These are phyloP conservation scores for Xylaria cubensis DNA, from an alignment of 495 filamentous ascomycete species.

Conservation along the genomic window DNA sequence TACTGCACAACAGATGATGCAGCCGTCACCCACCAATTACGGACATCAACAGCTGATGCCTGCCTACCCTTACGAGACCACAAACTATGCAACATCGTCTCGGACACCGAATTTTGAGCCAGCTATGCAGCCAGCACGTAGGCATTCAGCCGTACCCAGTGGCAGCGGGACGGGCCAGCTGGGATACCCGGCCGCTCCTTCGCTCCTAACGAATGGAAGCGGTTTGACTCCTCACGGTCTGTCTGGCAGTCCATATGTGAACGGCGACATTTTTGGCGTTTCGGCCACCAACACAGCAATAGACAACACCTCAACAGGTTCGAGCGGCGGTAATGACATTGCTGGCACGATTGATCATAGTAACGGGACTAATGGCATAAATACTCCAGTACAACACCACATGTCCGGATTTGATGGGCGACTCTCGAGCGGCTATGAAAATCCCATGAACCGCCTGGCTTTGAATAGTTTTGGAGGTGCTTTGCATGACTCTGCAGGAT, in stretches of 20 bases:
- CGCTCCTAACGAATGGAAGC: constrained; percentile 25
- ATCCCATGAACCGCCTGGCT: not conserved
- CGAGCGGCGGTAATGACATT: constrained; percentile 8
- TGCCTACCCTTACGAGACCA: not conserved
- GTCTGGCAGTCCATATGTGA: constrained; percentile 21
- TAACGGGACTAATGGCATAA: constrained; percentile 15
- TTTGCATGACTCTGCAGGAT: not conserved
- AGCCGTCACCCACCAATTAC: not conserved
- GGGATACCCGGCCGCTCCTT: not conserved
- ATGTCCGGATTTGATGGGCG: constrained; percentile 18
- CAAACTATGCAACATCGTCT: not conserved
- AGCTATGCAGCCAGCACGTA: not conserved
- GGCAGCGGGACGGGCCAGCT: not conserved
- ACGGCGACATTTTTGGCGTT: constrained; percentile 28
- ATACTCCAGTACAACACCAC: not conserved
- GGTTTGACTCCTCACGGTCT: constrained; percentile 19
- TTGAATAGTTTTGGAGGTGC: not conserved
- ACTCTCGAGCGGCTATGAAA: constrained; percentile 12
- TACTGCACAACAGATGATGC: not conserved
- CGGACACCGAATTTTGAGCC: not conserved
- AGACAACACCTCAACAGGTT: not conserved
- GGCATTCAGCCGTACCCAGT: not conserved
- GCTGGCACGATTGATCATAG: constrained; percentile 7
- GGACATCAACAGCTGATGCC: not conserved
- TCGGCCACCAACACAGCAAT: constrained; percentile 8